These are phyloP conservation scores for Isatis tinctoria DNA, from an alignment of 345 rosid species.

Conservation along the genomic window DNA sequence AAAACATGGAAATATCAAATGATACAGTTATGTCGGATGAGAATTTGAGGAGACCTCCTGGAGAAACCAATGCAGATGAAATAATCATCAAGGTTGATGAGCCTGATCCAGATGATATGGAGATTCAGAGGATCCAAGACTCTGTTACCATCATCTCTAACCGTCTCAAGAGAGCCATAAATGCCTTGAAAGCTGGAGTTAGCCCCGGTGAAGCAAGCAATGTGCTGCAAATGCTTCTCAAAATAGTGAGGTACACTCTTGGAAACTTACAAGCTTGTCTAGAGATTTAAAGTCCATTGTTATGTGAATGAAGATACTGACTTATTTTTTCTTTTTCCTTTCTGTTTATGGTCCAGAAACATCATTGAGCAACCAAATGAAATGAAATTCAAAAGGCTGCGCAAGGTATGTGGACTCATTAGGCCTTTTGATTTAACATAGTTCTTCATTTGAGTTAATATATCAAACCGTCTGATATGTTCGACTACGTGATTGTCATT, in stretches of 20 bases:
- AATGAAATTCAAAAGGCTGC: conserved; percentile 62
- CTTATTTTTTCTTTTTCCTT: not conserved
- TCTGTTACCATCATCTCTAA: conserved; percentile 54
- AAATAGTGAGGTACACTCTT: conserved; percentile 54
- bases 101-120: conserved; percentile 76
- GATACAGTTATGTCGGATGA: not conserved
- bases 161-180: conserved; percentile 64
- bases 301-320: not conserved
- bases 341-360: conserved; percentile 46
- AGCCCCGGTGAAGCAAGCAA: conserved; percentile 41
- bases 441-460: not conserved
- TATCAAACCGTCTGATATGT: not conserved
- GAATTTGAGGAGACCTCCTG: not conserved
- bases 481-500: conserved; percentile 15
- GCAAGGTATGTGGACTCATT: conserved; percentile 54
- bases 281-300: not conserved
- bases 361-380: conserved; percentile 76
- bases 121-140: conserved; percentile 73
- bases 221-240: conserved; percentile 60
- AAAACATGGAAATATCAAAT: conserved; percentile 13
- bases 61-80: conserved; percentile 2
- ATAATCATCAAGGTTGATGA: conserved; percentile 50
- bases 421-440: not conserved
- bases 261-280: conserved; percentile 1
- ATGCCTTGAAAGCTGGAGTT: conserved; percentile 50